Conservation (phyloP, 805 yeast genomes). For the Sugiyamaella qingdaonensis region DNA sequence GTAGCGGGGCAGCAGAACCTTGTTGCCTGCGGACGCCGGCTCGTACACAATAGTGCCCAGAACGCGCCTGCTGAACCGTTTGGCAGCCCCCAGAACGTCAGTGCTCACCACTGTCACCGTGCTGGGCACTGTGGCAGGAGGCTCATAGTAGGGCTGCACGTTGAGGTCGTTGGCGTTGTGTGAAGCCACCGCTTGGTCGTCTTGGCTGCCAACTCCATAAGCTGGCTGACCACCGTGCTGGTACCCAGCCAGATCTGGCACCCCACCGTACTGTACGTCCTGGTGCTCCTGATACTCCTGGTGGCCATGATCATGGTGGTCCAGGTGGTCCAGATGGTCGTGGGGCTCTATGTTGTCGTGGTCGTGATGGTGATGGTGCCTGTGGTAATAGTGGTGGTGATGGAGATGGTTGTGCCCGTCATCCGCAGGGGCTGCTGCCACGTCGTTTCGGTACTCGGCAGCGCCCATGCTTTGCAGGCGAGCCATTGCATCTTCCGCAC, state of each 20-base stretch:
- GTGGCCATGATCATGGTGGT: too few species aligned
- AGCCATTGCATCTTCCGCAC: conserved; percentile 37
- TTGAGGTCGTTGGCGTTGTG: neutral
- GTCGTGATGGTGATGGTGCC: conserved; percentile 25
- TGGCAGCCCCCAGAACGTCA: conserved; percentile 40
- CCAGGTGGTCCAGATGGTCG: too few species aligned
- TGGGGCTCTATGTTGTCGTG: conserved; percentile 15
- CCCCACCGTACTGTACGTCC: too few species aligned
- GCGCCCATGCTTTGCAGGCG: conserved; percentile 25
- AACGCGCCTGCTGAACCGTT: conserved; percentile 41
- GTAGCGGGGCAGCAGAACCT: conserved; percentile 26
- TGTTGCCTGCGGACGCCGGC: conserved; percentile 14
- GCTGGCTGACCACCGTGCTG: too few species aligned
- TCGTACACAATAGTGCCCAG: conserved; percentile 55
- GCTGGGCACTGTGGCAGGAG: conserved; percentile 24
- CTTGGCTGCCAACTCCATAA: neutral
- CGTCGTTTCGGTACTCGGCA: neutral
- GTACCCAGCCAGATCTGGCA: too few species aligned
- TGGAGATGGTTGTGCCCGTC: conserved; percentile 22
- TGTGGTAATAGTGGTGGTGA: conserved; percentile 28
- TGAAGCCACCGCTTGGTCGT: too few species aligned
- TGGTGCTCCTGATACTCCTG: too few species aligned
- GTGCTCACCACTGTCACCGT: conserved; percentile 35
- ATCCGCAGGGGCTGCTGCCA: neutral
- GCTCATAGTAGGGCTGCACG: neutral